Percentiles rank a stretch among this genome's conserved stretches.
These are phyloP conservation scores for Panus rudis DNA, from an alignment of 768 basidiomycete species.

Conservation along the genomic window DNA sequence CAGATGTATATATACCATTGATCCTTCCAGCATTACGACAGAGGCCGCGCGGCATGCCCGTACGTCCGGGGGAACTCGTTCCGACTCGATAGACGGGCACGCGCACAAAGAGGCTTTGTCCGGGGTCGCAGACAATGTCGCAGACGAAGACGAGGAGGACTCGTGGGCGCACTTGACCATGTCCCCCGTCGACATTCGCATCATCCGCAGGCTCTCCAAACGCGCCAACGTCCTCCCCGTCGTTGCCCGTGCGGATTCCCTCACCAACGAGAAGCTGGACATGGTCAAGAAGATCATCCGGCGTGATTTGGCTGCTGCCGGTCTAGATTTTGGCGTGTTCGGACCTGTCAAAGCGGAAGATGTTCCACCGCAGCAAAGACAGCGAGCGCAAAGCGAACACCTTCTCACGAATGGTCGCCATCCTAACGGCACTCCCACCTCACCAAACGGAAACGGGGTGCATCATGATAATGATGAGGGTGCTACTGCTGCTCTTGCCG, in stretches of 20 bases:
- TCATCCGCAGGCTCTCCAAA: constrained; percentile 66
- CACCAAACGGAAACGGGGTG: constrained; percentile 9
- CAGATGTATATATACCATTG: constrained; percentile 83
- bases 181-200: constrained; percentile 72
- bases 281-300: constrained; percentile 71
- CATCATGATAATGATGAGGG: constrained; percentile 22
- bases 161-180: constrained; percentile 41
- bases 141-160: constrained; percentile 28
- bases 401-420: background rate
- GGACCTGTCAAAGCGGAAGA: constrained; percentile 32
- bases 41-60: constrained; percentile 42
- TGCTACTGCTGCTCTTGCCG: too few species aligned
- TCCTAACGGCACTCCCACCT: constrained; percentile 6
- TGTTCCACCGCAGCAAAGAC: constrained; percentile 9
- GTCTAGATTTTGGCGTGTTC: constrained; percentile 75
- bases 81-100: too few species aligned
- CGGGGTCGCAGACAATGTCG: constrained; percentile 44
- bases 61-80: too few species aligned
- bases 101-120: too few species aligned
- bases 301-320: constrained; percentile 55
- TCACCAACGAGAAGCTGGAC: constrained; percentile 70
- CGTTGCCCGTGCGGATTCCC: constrained; percentile 72
- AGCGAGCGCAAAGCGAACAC: constrained; percentile 4
- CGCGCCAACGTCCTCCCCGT: constrained; percentile 80
- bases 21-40: constrained; percentile 65